Evolutionary conservation across 2,329 filamentous ascomycete genomes (phyloP).

Genomic region (Trichoderma guizhouense): DNA sequence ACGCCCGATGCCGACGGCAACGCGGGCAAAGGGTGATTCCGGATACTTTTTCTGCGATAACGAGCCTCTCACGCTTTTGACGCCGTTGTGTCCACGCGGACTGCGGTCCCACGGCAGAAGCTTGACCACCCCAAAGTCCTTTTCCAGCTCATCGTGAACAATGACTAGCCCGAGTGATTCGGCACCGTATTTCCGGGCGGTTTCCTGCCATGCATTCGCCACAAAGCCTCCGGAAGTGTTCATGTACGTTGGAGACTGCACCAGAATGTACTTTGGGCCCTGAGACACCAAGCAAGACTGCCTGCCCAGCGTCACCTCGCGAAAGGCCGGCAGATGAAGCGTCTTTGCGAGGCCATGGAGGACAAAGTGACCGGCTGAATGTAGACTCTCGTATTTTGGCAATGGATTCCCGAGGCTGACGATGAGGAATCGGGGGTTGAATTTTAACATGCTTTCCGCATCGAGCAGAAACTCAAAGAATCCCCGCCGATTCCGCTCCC

Average conservation of each 20-base stretch:
- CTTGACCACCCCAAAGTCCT: constrained; percentile 62
- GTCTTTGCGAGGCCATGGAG: constrained; percentile 57
- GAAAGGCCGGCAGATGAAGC: constrained; percentile 47
- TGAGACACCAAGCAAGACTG: constrained; percentile 49
- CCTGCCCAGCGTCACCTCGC: constrained; percentile 45
- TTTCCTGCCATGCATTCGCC: constrained; percentile 60
- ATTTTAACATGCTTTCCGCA: constrained; percentile 29
- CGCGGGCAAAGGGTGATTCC: constrained; percentile 49
- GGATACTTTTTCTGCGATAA: constrained; percentile 44
- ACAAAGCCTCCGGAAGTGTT: constrained; percentile 77
- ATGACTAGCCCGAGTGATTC: constrained; percentile 59
- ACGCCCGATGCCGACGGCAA: constrained; percentile 85
- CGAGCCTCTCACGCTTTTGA: constrained; percentile 61
- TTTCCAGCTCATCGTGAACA: constrained; percentile 86
- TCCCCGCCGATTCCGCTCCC: background rate
- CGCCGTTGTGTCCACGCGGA: constrained; percentile 69
- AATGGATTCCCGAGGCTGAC: constrained; percentile 84
- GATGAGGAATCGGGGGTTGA: constrained; percentile 62
- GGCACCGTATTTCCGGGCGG: constrained; percentile 39
- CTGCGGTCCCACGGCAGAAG: constrained; percentile 62
- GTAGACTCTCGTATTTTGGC: constrained; percentile 72
- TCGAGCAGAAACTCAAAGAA: constrained; percentile 3
- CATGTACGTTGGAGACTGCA: constrained; percentile 77
- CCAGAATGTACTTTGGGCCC: constrained; percentile 58
- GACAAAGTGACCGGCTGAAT: constrained; percentile 81